Evolutionary conservation across 768 basidiomycete genomes (phyloP).

Genomic region (Amanita pseudoporphyria): DNA sequence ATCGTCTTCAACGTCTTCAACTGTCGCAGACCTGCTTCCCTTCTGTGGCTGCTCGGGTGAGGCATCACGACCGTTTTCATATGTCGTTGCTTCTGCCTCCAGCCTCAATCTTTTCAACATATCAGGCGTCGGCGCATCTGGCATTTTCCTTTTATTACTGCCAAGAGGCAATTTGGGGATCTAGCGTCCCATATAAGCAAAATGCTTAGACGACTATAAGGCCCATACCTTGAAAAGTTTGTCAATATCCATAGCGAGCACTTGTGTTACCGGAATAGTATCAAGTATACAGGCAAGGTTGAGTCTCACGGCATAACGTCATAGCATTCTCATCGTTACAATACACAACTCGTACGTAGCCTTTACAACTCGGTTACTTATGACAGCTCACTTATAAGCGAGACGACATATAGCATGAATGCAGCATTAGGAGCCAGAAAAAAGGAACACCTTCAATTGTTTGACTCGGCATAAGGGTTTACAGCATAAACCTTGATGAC

Average conservation of each 20-base stretch:
- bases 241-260: constrained; percentile 35
- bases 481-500: constrained; percentile 97
- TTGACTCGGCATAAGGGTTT: constrained; percentile 73
- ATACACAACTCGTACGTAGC: neutral
- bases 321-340: constrained; percentile 4
- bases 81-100: constrained; percentile 36
- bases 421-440: neutral
- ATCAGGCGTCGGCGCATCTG: constrained; percentile 71
- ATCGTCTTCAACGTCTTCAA: constrained; percentile 58
- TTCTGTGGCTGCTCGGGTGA: constrained; percentile 10
- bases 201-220: neutral
- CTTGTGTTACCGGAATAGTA: neutral
- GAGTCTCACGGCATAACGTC: constrained; percentile 4
- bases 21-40: constrained; percentile 34
- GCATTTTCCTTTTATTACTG: constrained; percentile 64
- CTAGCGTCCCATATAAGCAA: constrained; percentile 21
- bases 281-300: neutral
- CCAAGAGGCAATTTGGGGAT: constrained; percentile 58
- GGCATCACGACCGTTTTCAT: constrained; percentile 6
- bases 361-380: neutral
- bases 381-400: neutral
- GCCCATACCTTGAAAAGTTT: constrained; percentile 37
- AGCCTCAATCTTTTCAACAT: constrained; percentile 73
- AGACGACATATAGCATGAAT: neutral
- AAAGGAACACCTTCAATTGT: constrained; percentile 16